A percentile compares a stretch with the other conserved stretches of the same genome.
Evolutionary conservation across 2,329 filamentous ascomycete genomes (phyloP).

Genomic region (Gaeumannomyces sp.): DNA sequence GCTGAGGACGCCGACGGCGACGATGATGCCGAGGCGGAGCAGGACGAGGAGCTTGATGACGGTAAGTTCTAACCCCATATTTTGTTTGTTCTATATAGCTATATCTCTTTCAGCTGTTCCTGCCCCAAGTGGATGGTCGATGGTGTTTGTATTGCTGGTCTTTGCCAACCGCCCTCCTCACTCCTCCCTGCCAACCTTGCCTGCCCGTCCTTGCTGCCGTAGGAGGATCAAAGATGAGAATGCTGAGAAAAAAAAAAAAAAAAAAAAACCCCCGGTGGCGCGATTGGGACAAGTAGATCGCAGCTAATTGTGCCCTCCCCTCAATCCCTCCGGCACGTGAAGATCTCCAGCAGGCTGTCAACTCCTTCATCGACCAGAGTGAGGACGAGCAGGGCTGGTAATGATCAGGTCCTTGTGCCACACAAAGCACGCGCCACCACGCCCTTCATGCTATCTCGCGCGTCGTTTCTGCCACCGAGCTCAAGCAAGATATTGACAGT

Average conservation of each 20-base stretch:
- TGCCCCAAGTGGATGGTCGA: neutral
- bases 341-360: constrained; percentile 2
- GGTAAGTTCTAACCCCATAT: constrained; percentile 7
- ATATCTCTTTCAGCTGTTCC: neutral
- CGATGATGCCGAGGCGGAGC: constrained; percentile 7
- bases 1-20: constrained; percentile 7
- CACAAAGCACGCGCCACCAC: neutral
- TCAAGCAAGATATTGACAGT: neutral
- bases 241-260: neutral
- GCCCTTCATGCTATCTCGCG: too few species aligned
- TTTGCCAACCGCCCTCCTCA: too few species aligned
- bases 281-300: neutral
- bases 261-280: neutral
- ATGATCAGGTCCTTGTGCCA: neutral
- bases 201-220: neutral
- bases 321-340: neutral
- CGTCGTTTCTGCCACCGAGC: neutral
- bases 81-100: neutral
- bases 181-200: neutral
- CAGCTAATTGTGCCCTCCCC: neutral
- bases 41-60: constrained; percentile 9
- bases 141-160: neutral
- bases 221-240: neutral
- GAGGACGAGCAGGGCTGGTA: neutral
- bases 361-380: neutral